Conservation (phyloP, 345 rosid genomes). For the Populus deltoides region DNA sequence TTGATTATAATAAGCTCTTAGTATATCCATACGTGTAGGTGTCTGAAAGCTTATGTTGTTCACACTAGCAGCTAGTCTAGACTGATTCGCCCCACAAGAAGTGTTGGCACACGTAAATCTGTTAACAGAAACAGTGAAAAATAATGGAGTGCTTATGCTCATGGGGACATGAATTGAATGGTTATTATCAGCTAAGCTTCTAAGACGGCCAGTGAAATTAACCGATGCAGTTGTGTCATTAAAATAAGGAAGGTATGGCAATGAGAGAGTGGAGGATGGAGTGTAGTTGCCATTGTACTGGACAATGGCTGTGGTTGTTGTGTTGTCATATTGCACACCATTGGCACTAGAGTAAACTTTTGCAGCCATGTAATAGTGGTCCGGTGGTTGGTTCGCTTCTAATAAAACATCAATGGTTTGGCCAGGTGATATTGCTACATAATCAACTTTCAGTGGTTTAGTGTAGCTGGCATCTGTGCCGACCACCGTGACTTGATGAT, state of each 20-base stretch:
- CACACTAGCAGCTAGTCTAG: slow-evolving; percentile 34
- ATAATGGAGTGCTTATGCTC: slow-evolving; percentile 26
- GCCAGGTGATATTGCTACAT: slow-evolving; percentile 51
- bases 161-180: slow-evolving; percentile 38
- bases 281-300: slow-evolving; percentile 30
- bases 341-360: slow-evolving; percentile 30
- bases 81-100: slow-evolving; percentile 30
- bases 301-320: slow-evolving; percentile 38
- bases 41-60: slow-evolving; percentile 41
- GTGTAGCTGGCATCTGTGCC: slow-evolving; percentile 30
- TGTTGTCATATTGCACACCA: slow-evolving; percentile 23
- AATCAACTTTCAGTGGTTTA: slow-evolving; percentile 10
- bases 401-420: slow-evolving; percentile 53
- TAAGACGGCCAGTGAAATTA: slow-evolving; percentile 23
- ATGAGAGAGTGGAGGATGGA: not conserved
- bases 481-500: slow-evolving; percentile 34
- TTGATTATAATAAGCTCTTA: slow-evolving; percentile 44
- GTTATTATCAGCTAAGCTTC: slow-evolving; percentile 20
- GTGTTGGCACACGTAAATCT: slow-evolving; percentile 26
- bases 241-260: slow-evolving; percentile 47
- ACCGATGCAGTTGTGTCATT: slow-evolving; percentile 35
- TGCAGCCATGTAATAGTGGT: slow-evolving; percentile 55
- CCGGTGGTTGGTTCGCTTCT: slow-evolving; percentile 36
- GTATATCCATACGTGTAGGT: slow-evolving; percentile 30
- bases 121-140: slow-evolving; percentile 40